Evolutionary conservation across 306 rosid genomes (phyloP).

Genomic region (Medicago ruthenica): DNA sequence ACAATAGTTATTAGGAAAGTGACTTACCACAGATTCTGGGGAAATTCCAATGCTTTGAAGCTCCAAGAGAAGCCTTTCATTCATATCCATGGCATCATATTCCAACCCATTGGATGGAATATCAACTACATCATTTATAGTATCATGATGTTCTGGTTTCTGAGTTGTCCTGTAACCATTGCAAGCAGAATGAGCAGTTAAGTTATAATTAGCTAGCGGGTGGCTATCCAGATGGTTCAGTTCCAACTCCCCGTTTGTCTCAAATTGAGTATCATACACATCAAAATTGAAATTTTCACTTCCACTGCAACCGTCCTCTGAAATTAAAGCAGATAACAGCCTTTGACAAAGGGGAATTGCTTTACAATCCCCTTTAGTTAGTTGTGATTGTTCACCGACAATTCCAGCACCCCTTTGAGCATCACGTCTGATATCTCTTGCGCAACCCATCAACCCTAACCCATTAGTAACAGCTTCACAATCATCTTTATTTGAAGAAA

Average conservation of each 20-base stretch:
- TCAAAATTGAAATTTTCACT: constrained; percentile 62
- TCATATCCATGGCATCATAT: constrained; percentile 67
- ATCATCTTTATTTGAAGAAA: constrained; percentile 56
- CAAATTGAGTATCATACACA: constrained; percentile 58
- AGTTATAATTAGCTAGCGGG: constrained; percentile 53
- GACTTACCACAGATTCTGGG: constrained; percentile 72
- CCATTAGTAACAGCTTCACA: constrained; percentile 56
- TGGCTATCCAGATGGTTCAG: constrained; percentile 57
- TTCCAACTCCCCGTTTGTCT: constrained; percentile 68
- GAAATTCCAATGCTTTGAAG: constrained; percentile 82
- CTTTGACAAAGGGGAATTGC: constrained; percentile 80
- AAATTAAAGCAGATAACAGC: constrained; percentile 77
- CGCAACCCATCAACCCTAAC: constrained; percentile 49
- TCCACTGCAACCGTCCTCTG: constrained; percentile 70
- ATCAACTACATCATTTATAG: constrained; percentile 49
- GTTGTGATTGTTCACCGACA: constrained; percentile 53
- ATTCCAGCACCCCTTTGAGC: constrained; percentile 52
- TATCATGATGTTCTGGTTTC: constrained; percentile 57
- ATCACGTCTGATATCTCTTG: constrained; percentile 46
- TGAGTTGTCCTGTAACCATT: constrained; percentile 60
- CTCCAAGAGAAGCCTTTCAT: constrained; percentile 84
- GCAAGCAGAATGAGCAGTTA: constrained; percentile 62
- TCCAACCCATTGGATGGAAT: constrained; percentile 53
- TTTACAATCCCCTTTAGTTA: constrained; percentile 56
- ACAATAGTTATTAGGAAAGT: constrained; percentile 27